Conservation (phyloP, 2,329 filamentous ascomycete genomes). For the Exutisphaerella laricina region DNA sequence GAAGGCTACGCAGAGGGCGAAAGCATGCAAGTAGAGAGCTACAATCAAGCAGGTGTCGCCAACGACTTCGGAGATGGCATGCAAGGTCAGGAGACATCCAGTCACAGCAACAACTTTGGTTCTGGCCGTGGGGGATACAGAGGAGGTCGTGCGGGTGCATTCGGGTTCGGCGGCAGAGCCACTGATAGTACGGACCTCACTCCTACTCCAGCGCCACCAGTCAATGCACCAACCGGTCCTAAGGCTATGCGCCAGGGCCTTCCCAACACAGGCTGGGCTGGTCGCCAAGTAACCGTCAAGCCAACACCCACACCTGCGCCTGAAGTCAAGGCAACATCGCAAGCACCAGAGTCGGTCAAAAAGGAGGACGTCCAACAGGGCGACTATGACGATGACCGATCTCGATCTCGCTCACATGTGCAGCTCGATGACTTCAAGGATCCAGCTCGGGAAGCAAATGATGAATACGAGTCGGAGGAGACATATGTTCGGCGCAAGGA, state of each 20-base stretch:
- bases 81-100: constrained; percentile 17
- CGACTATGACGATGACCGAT: constrained; percentile 22
- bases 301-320: constrained; percentile 19
- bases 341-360: constrained; percentile 8
- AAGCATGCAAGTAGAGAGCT: constrained; percentile 6
- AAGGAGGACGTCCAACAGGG: constrained; percentile 10
- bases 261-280: constrained; percentile 71
- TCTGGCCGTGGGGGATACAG: constrained; percentile 45
- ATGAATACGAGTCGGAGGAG: constrained; percentile 40
- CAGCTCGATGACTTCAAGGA: constrained; percentile 46
- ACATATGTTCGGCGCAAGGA: constrained; percentile 35
- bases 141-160: constrained; percentile 37
- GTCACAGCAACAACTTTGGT: constrained; percentile 23
- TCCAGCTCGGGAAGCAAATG: constrained; percentile 46
- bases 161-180: constrained; percentile 21
- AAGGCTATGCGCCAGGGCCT: constrained; percentile 90
- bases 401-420: constrained; percentile 31
- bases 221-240: constrained; percentile 75
- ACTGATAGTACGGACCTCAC: constrained; percentile 26
- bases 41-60: constrained; percentile 17
- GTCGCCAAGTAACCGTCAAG: constrained; percentile 45
- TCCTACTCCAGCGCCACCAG: constrained; percentile 30
- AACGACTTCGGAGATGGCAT: constrained; percentile 21
- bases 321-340: constrained; percentile 12
- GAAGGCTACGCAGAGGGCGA: too few relatives aligned